Evolutionary conservation across 768 basidiomycete genomes (phyloP), one percentile per base, ranked within the genome.

Genomic region (Agaricus blazei): DNA sequence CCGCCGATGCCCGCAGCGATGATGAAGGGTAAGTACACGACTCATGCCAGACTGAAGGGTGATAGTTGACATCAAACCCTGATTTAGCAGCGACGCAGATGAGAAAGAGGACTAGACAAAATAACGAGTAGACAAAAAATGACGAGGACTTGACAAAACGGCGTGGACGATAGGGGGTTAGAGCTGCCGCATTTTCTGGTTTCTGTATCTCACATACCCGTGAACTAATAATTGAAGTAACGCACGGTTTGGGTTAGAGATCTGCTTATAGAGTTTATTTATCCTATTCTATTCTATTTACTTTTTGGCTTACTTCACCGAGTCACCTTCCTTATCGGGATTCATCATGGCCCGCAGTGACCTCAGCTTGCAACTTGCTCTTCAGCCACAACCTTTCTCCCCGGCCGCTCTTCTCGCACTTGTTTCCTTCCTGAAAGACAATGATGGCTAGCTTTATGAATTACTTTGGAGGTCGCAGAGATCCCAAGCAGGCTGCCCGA

Each of bases 1-100:
- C 93, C 2, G 83, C 90, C 29, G 96, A 98, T 60, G 78, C 76
- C 23, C 80, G 95, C 58, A 94, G 91, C 63, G 95, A 97, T 58
- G 89, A 90, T 37, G 58, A 58, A 12, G 52, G 52, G 58, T 59
- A 26, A 55, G 58, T 52, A 9, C 9, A 11, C 34, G 34, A 6
- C 11, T 34, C 11, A 4, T 8, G 34, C 34, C 11, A 3, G 3
- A 11, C 34, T 8, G 34, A 34, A 34, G 34, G 11, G 34, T 34
- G 34, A 11, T 34, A 34, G 2, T 11, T 34, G 11, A 34, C 5
- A 11, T 11, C 8, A 34, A 7, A 3, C 7, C 11, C 5, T 34
- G 7, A 8, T 34, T 15, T 26, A 38, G 44, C 23, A 29, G 42
- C 15, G 51, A 42, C 27, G 44, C 27, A 26, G 40, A 49, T 36